phyloP scores from a whole-genome alignment of 2,329 filamentous ascomycete species.

The Ambrosiella beaveri region DNA sequence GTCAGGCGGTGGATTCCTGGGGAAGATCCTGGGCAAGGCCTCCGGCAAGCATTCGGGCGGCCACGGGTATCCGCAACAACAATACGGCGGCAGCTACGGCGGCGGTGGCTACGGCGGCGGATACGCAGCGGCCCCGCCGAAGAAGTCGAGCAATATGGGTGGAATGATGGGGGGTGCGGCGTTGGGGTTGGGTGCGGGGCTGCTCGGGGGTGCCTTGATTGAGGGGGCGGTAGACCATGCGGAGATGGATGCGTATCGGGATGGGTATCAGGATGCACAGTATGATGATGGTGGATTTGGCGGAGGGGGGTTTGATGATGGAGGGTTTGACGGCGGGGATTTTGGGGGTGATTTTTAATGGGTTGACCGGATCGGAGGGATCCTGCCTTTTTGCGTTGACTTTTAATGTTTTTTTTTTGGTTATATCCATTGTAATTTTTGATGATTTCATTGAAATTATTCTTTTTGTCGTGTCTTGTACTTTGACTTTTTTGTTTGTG shows the following conservation, averaged over 20 bases:
- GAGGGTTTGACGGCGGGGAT: constrained; percentile 14
- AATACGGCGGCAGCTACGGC: constrained; percentile 7
- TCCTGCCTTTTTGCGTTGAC: too few species aligned
- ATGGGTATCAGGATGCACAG: constrained; percentile 23
- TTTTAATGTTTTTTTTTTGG: not conserved
- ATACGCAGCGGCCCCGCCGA: constrained; percentile 25
- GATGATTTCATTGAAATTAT: too few species aligned
- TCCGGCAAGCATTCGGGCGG: constrained; percentile 15
- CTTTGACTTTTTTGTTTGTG: too few species aligned
- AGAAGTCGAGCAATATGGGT: constrained; percentile 26
- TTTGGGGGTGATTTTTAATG: constrained; percentile 25
- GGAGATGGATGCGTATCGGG: constrained; percentile 37
- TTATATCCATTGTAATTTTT: not conserved
- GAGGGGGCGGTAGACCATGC: constrained; percentile 48
- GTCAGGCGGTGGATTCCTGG: constrained; percentile 14
- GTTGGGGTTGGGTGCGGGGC: constrained; percentile 62
- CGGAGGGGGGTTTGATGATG: constrained; percentile 16
- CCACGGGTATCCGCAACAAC: constrained; percentile 20
- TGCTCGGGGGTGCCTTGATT: constrained; percentile 61
- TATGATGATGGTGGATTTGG: constrained; percentile 20
- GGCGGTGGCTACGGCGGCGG: constrained; percentile 19
- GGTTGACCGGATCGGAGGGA: too few species aligned
- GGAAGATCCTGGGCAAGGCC: constrained; percentile 4
- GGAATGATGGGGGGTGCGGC: constrained; percentile 56
- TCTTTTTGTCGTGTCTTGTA: too few species aligned